phyloP scores from a whole-genome alignment of 345 rosid genomes.

The Excoecaria agallocha region DNA sequence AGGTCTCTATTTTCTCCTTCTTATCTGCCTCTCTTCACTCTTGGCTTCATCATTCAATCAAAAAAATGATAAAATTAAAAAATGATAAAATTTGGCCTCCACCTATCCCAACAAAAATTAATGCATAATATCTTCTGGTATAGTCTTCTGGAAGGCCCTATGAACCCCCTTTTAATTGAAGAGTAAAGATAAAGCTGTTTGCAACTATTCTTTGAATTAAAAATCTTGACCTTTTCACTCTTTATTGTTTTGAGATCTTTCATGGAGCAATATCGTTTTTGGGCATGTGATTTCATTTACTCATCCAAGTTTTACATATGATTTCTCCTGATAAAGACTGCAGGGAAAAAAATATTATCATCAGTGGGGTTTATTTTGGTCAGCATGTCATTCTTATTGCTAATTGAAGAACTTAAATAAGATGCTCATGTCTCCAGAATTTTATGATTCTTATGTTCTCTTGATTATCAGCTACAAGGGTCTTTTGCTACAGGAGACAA shows the following conservation, averaged over 20 bases:
- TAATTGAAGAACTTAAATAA: not conserved
- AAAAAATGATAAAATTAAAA: too few species aligned
- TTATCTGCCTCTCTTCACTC: not conserved
- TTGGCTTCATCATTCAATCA: not conserved
- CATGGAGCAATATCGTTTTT: not conserved
- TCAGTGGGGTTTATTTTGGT: not conserved
- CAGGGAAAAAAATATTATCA: not conserved
- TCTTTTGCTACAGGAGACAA: not conserved
- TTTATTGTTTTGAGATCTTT: not conserved
- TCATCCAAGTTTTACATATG: not conserved
- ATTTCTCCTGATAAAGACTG: not conserved
- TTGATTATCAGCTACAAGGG: not conserved
- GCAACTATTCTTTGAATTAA: not conserved
- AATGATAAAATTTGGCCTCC: too few species aligned
- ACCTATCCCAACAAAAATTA: not conserved
- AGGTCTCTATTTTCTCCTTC: constrained; percentile 44
- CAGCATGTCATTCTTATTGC: not conserved
- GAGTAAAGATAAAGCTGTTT: not conserved
- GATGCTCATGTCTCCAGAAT: not conserved
- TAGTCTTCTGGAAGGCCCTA: not conserved
- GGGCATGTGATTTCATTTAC: not conserved
- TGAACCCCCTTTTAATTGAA: not conserved
- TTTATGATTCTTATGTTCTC: not conserved
- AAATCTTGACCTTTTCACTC: not conserved
- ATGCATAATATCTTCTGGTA: not conserved